Base-by-base conservation (phyloP, 2,329 filamentous ascomycete genomes). In the Talaromyces sp. region DNA sequence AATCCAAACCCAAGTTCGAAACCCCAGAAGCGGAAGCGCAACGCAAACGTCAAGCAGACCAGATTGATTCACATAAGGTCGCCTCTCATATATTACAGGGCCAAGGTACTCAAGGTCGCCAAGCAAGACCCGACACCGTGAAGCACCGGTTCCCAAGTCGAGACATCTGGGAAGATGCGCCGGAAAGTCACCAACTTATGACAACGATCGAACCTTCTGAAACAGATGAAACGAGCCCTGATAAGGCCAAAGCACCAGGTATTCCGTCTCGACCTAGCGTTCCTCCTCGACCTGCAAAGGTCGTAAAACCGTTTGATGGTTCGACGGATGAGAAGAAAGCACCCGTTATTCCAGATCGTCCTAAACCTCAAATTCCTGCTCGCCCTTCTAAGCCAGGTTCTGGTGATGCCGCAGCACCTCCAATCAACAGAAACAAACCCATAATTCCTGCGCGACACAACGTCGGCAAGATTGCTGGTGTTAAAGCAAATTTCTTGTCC, bases 151-250 rank as follows among this genome's bases (percentile, higher is more conserved):
- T 98, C 76, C 94, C 94, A 0, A 97, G 93, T 75, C 88, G 88
- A 63, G 94, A 98, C 77, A 88, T 97, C 48, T 97, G 94, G 94
- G 94, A 98, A 79, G 94, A 98, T 75, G 88, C 87, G 0, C 94
- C 94, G 1, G 92, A 96, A 71, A 94, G 91, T 72, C 85, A 91
- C 65, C 85, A 90, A 68, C 84, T 96, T 22, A 88, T 93, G 72
- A 90, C 93, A 0, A 93, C 90, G 77, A 48, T 82, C 66, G 70
- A 74, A 76, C 27, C 85, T 79, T 33, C 85, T 33, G 82, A 84
- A 2, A 80, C 81, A 24, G 82, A 84, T 67, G 78, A 79, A 57
- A 80, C 77, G 68, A 79, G 72, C 63, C 75, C 70, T 66, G 70
- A 73, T 59, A 66, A 74, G 11, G 66, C 73, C 5, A 77, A 76